Percentiles rank a stretch among this genome's conserved stretches.
Evolutionary conservation across 345 rosid genomes (phyloP).

Genomic region (Brassica cretica): DNA sequence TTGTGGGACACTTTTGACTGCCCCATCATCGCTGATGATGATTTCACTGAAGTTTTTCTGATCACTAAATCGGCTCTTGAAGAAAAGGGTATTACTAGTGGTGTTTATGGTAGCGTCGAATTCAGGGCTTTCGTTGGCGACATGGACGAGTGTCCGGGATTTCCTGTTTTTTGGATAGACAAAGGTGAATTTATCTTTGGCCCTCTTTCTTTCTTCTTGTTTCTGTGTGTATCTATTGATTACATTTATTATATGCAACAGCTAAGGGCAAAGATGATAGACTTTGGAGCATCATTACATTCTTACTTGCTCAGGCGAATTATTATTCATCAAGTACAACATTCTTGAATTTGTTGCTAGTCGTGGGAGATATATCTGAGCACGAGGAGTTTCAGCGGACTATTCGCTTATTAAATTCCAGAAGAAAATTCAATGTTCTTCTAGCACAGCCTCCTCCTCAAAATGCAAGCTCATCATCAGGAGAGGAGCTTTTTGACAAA

Average conservation of each 20-base stretch:
- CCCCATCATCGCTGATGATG: not conserved
- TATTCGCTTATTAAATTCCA: not conserved
- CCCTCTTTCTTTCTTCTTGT: not conserved
- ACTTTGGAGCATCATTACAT: not conserved
- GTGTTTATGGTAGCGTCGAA: not conserved
- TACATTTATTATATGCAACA: not conserved
- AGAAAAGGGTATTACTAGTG: not conserved
- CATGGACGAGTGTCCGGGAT: not conserved
- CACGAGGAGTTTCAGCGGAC: not conserved
- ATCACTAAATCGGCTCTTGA: not conserved
- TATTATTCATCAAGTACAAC: not conserved
- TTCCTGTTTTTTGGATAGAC: not conserved
- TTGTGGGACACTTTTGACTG: not conserved
- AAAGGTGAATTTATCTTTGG: not conserved
- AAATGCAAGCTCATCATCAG: not conserved
- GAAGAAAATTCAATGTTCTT: not conserved
- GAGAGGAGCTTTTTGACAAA: not conserved
- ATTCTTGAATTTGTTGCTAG: not conserved
- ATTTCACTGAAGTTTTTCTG: not conserved
- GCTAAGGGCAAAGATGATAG: not conserved
- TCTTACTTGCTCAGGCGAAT: not conserved
- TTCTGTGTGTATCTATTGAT: not conserved
- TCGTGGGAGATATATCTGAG: not conserved
- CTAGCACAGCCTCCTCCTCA: not conserved
- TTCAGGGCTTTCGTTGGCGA: not conserved